phyloP scores from a whole-genome alignment of 2,329 filamentous ascomycete genomes.

The Aspergillus calidoustus region DNA sequence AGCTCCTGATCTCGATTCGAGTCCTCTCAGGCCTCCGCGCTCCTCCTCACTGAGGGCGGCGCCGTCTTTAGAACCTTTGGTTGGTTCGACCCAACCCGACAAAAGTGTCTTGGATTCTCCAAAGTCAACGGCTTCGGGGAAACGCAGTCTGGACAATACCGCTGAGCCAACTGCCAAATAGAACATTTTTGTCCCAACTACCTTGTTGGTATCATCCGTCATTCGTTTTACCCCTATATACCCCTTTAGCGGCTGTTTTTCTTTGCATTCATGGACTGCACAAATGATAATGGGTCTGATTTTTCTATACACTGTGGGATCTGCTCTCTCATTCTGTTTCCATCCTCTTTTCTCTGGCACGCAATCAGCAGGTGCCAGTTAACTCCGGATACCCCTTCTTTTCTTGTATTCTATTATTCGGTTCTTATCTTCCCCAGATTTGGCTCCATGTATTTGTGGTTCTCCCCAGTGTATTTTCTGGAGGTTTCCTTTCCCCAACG shows the following conservation, averaged over 20 bases:
- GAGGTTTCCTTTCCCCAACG: slow-evolving; percentile 9
- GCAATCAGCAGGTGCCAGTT: slow-evolving; percentile 1
- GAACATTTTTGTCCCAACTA: slow-evolving; percentile 11
- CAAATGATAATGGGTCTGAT: slow-evolving; percentile 16
- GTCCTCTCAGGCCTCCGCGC: slow-evolving; percentile 39
- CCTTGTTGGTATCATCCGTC: slow-evolving; percentile 14
- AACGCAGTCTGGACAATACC: slow-evolving; percentile 6
- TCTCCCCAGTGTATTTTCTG: slow-evolving; percentile 5
- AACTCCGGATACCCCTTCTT: slow-evolving; percentile 11
- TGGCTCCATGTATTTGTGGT: slow-evolving; percentile 6
- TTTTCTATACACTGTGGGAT: neutral
- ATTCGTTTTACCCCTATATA: slow-evolving; percentile 21
- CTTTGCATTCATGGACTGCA: slow-evolving; percentile 19
- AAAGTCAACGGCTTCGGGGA: slow-evolving; percentile 21
- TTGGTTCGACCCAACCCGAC: slow-evolving; percentile 16
- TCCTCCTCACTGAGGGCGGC: slow-evolving; percentile 42
- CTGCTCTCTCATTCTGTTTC: slow-evolving; percentile 4
- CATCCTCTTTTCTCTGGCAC: slow-evolving; percentile 8
- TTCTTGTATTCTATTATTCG: slow-evolving; percentile 19
- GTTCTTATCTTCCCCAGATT: slow-evolving; percentile 11
- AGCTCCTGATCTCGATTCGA: slow-evolving; percentile 37
- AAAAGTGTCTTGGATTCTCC: slow-evolving; percentile 16
- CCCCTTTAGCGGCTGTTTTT: slow-evolving; percentile 24
- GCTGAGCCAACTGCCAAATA: slow-evolving; percentile 11
- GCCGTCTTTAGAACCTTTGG: slow-evolving; percentile 18